phyloP scores from a whole-genome alignment of 768 basidiomycete species.

The Hortiboletus flavorubellus region DNA sequence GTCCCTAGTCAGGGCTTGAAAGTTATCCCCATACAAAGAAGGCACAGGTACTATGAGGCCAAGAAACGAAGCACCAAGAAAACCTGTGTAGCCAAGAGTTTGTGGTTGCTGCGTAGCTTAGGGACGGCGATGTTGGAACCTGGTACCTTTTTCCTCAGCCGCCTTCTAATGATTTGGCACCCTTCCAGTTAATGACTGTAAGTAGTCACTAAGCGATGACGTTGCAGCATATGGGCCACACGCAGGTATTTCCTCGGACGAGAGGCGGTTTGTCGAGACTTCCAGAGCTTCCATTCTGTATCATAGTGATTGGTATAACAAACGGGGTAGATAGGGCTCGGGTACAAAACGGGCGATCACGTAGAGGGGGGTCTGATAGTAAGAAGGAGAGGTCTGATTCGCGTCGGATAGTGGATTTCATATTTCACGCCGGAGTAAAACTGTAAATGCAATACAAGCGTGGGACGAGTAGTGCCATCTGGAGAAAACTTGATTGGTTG shows the following conservation, averaged over 20 bases:
- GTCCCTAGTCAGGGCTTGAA: not conserved
- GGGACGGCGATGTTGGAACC: not conserved
- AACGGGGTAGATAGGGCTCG: not conserved
- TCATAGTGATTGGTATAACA: slow-evolving; percentile 7
- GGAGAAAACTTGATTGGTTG: not conserved
- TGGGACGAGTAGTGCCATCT: not conserved
- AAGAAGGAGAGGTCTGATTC: too few relatives aligned
- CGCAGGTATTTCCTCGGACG: slow-evolving; percentile 1
- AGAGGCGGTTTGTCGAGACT: slow-evolving; percentile 2
- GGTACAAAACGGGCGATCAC: not conserved
- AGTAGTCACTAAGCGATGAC: not conserved
- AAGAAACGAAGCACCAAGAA: slow-evolving; percentile 1
- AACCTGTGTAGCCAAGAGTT: not conserved
- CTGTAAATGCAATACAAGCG: not conserved
- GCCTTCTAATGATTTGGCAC: not conserved
- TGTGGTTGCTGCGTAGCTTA: not conserved
- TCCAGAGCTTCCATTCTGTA: slow-evolving; percentile 3
- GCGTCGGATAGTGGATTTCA: not conserved
- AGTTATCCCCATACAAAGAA: not conserved
- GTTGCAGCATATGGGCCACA: not conserved
- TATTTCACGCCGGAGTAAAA: not conserved
- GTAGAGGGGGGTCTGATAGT: slow-evolving; percentile 2
- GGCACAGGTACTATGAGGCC: not conserved
- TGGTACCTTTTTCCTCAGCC: not conserved
- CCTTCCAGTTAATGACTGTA: too few relatives aligned